Evolutionary conservation across 1,139 yeast genomes (phyloP), one percentile per base, ranked within the genome.

Genomic region (Geotrichum bryndzae): DNA sequence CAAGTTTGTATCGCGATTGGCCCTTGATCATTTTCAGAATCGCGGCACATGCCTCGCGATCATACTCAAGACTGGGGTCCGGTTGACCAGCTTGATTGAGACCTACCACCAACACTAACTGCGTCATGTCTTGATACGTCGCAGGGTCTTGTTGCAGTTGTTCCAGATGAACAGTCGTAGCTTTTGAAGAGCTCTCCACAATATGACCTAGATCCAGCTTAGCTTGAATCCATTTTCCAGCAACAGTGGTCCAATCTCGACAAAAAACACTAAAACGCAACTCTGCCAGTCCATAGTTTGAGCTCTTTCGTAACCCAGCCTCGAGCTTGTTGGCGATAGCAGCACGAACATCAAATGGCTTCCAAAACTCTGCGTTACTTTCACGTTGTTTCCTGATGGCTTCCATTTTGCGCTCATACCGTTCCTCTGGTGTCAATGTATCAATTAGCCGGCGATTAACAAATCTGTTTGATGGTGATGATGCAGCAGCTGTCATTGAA

Each of bases 211-310:
- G 64, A 31, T 72, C 60, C 5, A 74, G 63, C 58, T 74, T 74
- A 52, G 65, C 56, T 4, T 72, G 66, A 3, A 72, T 53, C 77
- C 77, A 74, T 13, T 64, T 60, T 1, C 75, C 76, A 13, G 68
- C 66, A 8, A 70, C 62, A 2, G 67, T 58, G 2, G 67, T 67
- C 76, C 76, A 74, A 58, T 73, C 70, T 10, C 67, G 64, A 51
- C 70, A 64, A 60, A 68, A 71, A 13, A 57, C 53, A 29, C 53
- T 31, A 18, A 62, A 27, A 18, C 51, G 41, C 7, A 62, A 48
- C 15, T 8, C 31, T 3, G 56, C 38, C 22, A 46, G 33, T 2
- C 61, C 56, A 41, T 52, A 58, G n/a, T 25, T 50, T 18, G 52
- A 27, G n/a, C 53, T 53, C 41, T 53, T 52, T 11, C 57, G 57